Evolutionary conservation across 768 basidiomycete genomes (phyloP), one percentile per base, ranked within the genome.

Genomic region (Calocera viscosa): DNA sequence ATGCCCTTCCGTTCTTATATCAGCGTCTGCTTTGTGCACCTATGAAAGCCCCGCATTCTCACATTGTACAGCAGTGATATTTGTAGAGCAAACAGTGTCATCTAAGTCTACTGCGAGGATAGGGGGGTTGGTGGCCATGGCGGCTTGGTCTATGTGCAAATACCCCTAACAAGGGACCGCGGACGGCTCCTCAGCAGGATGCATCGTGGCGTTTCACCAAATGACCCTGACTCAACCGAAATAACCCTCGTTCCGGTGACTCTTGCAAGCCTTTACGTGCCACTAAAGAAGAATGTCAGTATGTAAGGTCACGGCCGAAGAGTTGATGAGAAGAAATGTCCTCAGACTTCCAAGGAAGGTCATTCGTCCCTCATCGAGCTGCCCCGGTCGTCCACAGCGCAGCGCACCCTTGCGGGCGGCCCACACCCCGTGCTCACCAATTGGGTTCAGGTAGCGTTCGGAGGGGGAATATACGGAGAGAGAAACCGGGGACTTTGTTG

Each of bases 311-410:
- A n/a, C n/a, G n/a, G n/a, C n/a, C n/a, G n/a, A n/a, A n/a, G n/a
- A n/a, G n/a, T n/a, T n/a, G n/a, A n/a, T n/a, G 14, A 38, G 5
- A 38, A 38, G 14, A 38, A 14, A 38, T 38, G 53, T 60, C 53
- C 53, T 89, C 88, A 89, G 88, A 89, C 88, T 90, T 89, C 87
- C 88, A 87, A 88, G 86, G 87, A 87, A 90, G 88, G 88, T 84
- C 85, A 80, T 30, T 72, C 72, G 76, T 75, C 87, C 80, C 85
- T 80, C 88, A 90, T 83, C 74, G 78, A 78, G 80, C 80, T 86
- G 75, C 87, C 87, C 87, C 82, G 22, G 30, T 84, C 83, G 79
- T 83, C 80, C 86, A 74, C 79, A 82, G 80, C 80, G 79, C 85
- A 89, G 86, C 88, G 86, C 84, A 85, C 85, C 80, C 71, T 66